phyloP scores from a whole-genome alignment of 148 eudicot species.

The Amaranthus hypochondriacus region DNA sequence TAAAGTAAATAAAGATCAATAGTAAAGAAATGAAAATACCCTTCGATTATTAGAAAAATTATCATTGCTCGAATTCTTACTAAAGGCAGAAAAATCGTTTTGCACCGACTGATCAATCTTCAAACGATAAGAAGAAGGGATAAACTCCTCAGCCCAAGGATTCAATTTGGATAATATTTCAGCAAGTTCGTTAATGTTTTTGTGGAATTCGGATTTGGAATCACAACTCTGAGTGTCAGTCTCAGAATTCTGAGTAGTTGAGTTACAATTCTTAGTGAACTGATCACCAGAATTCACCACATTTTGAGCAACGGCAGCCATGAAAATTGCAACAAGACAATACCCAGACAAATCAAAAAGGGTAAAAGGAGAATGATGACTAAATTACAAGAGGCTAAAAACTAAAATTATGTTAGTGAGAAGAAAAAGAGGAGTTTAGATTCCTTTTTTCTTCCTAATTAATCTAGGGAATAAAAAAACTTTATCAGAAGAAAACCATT shows the following conservation, averaged over 20 bases:
- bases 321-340: slow-evolving; percentile 23
- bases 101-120: slow-evolving; percentile 38
- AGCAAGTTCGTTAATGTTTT: slow-evolving; percentile 53
- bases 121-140: slow-evolving; percentile 51
- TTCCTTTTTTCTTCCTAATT: slow-evolving; percentile 13
- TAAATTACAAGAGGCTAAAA: slow-evolving; percentile 4
- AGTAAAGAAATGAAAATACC: slow-evolving; percentile 36
- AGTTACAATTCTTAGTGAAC: slow-evolving; percentile 27
- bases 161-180: slow-evolving; percentile 71
- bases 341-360: slow-evolving; percentile 11
- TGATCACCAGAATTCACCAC: slow-evolving; percentile 40
- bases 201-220: slow-evolving; percentile 48
- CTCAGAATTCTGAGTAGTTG: slow-evolving; percentile 37
- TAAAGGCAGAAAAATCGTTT: slow-evolving; percentile 27
- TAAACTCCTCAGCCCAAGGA: slow-evolving; percentile 83
- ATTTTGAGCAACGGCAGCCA: slow-evolving; percentile 45
- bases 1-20: background rate
- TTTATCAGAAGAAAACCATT: slow-evolving; percentile 31
- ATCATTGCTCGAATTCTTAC: slow-evolving; percentile 38
- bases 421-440: slow-evolving; percentile 10
- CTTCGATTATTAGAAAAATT: slow-evolving; percentile 52
- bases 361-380: background rate
- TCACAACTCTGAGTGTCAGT: slow-evolving; percentile 32
- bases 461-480: background rate
- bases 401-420: background rate